These are phyloP conservation scores for Carex pumila DNA, from an alignment of 176 grass and related monocot genomes.

Conservation along the genomic window DNA sequence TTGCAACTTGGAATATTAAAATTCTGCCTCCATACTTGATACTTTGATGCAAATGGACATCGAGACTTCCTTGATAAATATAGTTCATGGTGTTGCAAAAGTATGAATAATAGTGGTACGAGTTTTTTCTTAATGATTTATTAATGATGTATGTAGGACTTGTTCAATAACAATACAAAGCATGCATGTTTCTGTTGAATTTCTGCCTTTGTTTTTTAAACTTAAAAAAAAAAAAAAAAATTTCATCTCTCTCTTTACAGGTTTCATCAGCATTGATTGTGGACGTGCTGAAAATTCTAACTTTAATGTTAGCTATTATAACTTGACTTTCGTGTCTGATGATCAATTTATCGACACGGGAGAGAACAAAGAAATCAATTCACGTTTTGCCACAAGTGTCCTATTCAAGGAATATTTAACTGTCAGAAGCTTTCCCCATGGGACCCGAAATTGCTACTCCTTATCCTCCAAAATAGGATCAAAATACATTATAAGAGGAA, in stretches of 20 bases:
- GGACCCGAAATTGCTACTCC: conserved; percentile 40
- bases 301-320: conserved; percentile 7
- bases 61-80: no score
- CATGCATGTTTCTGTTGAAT: neutral
- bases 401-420: neutral
- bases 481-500: conserved; percentile 41
- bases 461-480: conserved; percentile 30
- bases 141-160: neutral
- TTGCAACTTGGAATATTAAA: no score
- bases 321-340: conserved; percentile 40
- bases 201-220: neutral
- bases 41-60: no score
- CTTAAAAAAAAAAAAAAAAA: no score
- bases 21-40: no score
- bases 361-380: conserved; percentile 31
- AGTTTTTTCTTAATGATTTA: neutral
- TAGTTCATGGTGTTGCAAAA: neutral
- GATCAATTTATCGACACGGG: conserved; percentile 37
- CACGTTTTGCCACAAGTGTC: neutral
- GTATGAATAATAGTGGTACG: neutral
- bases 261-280: conserved; percentile 71
- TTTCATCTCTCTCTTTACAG: neutral
- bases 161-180: neutral
- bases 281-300: conserved; percentile 23
- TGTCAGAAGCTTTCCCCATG: conserved; percentile 34